phyloP scores from a whole-genome alignment of 768 basidiomycete genomes.

The Lyophyllum decastes region DNA sequence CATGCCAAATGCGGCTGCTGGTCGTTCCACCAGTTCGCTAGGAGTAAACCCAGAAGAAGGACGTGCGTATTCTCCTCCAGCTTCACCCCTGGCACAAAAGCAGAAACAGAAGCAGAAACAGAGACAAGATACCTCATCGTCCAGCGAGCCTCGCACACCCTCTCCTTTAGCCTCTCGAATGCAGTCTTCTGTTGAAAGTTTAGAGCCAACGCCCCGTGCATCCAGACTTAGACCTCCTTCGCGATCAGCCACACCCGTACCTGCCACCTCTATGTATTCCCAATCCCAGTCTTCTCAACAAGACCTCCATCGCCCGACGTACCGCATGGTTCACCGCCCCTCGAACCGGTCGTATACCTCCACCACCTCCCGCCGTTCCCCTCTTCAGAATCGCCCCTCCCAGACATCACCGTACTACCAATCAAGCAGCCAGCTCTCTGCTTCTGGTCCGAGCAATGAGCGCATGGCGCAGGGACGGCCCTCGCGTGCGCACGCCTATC shows the following conservation, averaged over 20 bases:
- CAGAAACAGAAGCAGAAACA: constrained; percentile 16
- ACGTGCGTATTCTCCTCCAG: constrained; percentile 29
- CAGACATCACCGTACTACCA: constrained; percentile 25
- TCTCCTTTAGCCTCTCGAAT: constrained; percentile 25
- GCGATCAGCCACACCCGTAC: constrained; percentile 14
- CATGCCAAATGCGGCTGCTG: constrained; percentile 41
- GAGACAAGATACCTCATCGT: constrained; percentile 10
- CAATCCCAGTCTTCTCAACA: constrained; percentile 14
- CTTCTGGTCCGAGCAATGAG: constrained; percentile 25
- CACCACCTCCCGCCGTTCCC: constrained; percentile 10
- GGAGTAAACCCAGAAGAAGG: constrained; percentile 11
- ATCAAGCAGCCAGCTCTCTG: constrained; percentile 18
- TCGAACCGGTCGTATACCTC: constrained; percentile 11
- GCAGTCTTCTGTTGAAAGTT: constrained; percentile 36
- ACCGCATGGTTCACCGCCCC: constrained; percentile 11
- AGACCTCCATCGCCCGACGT: constrained; percentile 3
- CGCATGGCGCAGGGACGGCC: constrained; percentile 37
- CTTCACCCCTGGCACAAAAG: constrained; percentile 30
- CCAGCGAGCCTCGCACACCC: constrained; percentile 25
- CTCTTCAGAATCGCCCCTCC: constrained; percentile 13
- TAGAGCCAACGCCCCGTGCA: constrained; percentile 27
- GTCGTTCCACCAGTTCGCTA: constrained; percentile 21
- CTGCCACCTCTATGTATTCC: constrained; percentile 1
- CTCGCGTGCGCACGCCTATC: constrained; percentile 63
- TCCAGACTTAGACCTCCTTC: constrained; percentile 12